Percentiles rank a stretch among this genome's conserved stretches.
These are phyloP conservation scores for Penicillium argentinense DNA, from an alignment of 495 filamentous ascomycete species.

Conservation along the genomic window DNA sequence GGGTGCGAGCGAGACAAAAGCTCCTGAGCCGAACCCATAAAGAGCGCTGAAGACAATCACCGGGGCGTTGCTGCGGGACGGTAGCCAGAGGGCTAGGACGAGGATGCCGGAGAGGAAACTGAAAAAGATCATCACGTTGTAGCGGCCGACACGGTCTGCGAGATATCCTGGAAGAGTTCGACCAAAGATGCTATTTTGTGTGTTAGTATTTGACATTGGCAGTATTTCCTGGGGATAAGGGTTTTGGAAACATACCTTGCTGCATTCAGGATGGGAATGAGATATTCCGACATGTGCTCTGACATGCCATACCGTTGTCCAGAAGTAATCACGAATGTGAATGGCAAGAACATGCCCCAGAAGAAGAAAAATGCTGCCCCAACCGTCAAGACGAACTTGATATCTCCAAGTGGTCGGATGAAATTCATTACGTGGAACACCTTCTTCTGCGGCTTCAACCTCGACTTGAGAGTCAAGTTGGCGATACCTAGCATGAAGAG, in stretches of 20 bases:
- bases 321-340: constrained; percentile 67
- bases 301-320: constrained; percentile 62
- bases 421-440: constrained; percentile 56
- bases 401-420: constrained; percentile 58
- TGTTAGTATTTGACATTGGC: background rate
- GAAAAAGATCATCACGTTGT: constrained; percentile 70
- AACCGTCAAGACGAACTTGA: constrained; percentile 50
- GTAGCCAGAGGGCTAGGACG: constrained; percentile 69
- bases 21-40: constrained; percentile 73
- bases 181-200: constrained; percentile 61
- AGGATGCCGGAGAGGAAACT: constrained; percentile 59
- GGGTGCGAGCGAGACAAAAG: constrained; percentile 61
- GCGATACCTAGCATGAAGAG: constrained; percentile 60
- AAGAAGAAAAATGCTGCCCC: constrained; percentile 62
- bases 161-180: constrained; percentile 70
- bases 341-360: constrained; percentile 71
- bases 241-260: constrained; percentile 46
- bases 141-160: constrained; percentile 71
- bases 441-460: constrained; percentile 58
- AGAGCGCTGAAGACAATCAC: constrained; percentile 65
- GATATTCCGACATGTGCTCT: constrained; percentile 55
- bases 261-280: constrained; percentile 72
- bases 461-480: constrained; percentile 63
- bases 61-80: constrained; percentile 55
- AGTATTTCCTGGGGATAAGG: constrained; percentile 1